A percentile compares a stretch with the other conserved stretches of the same genome.
Evolutionary conservation across 2,329 filamentous ascomycete species (phyloP).

Genomic region (Colletotrichum lupini): DNA sequence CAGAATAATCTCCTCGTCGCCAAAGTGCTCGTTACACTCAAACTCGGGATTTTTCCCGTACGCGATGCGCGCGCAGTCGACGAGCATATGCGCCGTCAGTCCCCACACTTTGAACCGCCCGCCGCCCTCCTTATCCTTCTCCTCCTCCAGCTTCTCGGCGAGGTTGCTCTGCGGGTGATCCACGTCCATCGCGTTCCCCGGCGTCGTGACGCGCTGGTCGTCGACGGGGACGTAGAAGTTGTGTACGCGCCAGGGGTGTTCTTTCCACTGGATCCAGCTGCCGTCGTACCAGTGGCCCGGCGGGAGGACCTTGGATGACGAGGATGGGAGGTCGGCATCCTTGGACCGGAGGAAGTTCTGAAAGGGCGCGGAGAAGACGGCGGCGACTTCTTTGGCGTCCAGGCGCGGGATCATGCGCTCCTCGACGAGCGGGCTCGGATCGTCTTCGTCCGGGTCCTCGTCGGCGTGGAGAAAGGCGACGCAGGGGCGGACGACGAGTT

Average conservation of each 20-base stretch:
- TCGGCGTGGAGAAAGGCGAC: conserved; percentile 81
- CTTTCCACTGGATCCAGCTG: conserved; percentile 82
- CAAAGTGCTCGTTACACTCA: conserved; percentile 70
- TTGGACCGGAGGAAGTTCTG: conserved; percentile 78
- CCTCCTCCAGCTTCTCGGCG: conserved; percentile 54
- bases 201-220: conserved; percentile 75
- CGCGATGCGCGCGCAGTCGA: conserved; percentile 87
- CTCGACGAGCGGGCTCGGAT: conserved; percentile 62
- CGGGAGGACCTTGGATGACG: conserved; percentile 51
- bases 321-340: conserved; percentile 62
- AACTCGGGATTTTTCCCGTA: conserved; percentile 88
- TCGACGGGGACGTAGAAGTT: conserved; percentile 90
- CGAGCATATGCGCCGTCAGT: conserved; percentile 91
- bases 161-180: conserved; percentile 56
- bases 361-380: conserved; percentile 91
- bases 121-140: conserved; percentile 54
- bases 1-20: conserved; percentile 64
- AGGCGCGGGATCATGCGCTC: conserved; percentile 81
- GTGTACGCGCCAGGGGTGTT: conserved; percentile 84
- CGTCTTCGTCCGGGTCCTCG: conserved; percentile 47
- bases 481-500: conserved; percentile 79
- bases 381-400: conserved; percentile 91
- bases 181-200: conserved; percentile 45
- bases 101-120: conserved; percentile 88
- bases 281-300: conserved; percentile 85